Evolutionary conservation across 2,329 filamentous ascomycete genomes (phyloP).

Genomic region (Diaporthe destruens): DNA sequence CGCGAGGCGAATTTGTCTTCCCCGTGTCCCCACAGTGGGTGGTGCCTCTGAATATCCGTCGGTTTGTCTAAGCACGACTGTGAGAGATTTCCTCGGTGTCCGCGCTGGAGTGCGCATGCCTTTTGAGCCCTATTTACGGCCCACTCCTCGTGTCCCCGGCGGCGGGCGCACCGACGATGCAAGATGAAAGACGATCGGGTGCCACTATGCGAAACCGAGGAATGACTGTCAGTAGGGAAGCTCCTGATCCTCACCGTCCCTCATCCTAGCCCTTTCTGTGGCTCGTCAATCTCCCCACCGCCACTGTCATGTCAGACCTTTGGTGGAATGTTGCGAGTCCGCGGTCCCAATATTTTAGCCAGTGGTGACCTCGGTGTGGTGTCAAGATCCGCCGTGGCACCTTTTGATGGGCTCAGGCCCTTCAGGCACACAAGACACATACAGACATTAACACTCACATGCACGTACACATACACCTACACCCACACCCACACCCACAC

Average conservation of each 20-base stretch:
- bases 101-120: background rate
- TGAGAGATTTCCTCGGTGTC: background rate
- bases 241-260: background rate
- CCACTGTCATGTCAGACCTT: conserved; percentile 10
- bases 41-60: conserved; percentile 4
- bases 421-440: conserved; percentile 12
- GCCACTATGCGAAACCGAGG: conserved; percentile 29
- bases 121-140: background rate
- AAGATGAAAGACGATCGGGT: conserved; percentile 40
- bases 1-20: background rate
- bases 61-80: background rate
- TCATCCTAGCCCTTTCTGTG: background rate
- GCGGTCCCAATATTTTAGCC: background rate
- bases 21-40: background rate
- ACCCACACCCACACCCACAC: background rate
- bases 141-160: conserved; percentile 24
- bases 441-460: background rate
- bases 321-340: conserved; percentile 18
- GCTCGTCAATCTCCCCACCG: conserved; percentile 1
- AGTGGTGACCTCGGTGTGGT: background rate
- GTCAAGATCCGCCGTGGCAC: conserved; percentile 38
- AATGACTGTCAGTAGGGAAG: background rate
- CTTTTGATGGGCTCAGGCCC: conserved; percentile 28
- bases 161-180: conserved; percentile 36
- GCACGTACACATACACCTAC: background rate